These are phyloP conservation scores for Mentha longifolia DNA, from an alignment of 257 asterid species.

Conservation along the genomic window DNA sequence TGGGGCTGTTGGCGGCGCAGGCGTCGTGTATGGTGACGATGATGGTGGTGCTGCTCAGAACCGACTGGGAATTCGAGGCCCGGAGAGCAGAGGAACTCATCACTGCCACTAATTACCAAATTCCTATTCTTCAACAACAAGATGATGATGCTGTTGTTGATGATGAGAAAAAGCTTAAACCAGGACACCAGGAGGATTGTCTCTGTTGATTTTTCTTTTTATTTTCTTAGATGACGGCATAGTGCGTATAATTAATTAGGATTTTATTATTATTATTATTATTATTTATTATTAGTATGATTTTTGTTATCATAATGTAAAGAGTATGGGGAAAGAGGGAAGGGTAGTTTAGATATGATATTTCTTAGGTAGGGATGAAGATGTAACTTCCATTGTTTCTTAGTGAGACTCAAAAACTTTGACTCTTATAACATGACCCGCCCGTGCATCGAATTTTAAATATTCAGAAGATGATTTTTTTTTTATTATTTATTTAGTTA, in stretches of 20 bases:
- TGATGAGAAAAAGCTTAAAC: constrained; percentile 13
- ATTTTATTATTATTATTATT: background rate
- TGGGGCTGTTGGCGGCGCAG: constrained; percentile 84
- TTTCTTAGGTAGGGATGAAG: constrained; percentile 22
- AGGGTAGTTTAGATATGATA: constrained; percentile 19
- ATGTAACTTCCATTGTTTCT: constrained; percentile 12
- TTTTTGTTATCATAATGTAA: constrained; percentile 32
- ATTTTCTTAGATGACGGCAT: background rate
- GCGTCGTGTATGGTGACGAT: constrained; percentile 70
- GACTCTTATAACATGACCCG: background rate
- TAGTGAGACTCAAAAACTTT: constrained; percentile 35
- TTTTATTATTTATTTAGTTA: too few species aligned
- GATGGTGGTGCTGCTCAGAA: constrained; percentile 57
- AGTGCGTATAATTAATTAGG: background rate
- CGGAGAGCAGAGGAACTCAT: constrained; percentile 62
- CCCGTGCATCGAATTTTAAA: too few species aligned
- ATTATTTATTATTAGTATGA: background rate
- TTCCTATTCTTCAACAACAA: constrained; percentile 19
- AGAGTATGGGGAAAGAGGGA: constrained; percentile 18
- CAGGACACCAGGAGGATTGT: constrained; percentile 30
- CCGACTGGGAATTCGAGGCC: constrained; percentile 80
- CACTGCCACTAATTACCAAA: constrained; percentile 39
- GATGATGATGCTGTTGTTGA: constrained; percentile 25
- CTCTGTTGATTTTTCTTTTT: constrained; percentile 40
- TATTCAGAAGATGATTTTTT: too few species aligned